These are phyloP conservation scores for Trichoderma gamsii DNA, from an alignment of 495 filamentous ascomycete genomes.

Conservation along the genomic window DNA sequence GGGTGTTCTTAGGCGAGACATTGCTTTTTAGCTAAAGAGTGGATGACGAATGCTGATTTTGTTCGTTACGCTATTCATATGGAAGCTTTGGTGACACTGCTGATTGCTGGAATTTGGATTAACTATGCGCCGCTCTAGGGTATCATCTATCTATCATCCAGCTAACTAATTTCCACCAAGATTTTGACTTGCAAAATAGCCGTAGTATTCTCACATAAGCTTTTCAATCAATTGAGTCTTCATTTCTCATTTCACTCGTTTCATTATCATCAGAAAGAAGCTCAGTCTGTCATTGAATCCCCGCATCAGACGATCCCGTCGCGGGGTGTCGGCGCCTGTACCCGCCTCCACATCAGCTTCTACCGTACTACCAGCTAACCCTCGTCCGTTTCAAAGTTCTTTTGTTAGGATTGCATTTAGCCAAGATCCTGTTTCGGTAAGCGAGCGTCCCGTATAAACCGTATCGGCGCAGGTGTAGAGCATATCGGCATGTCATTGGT, in stretches of 20 bases:
- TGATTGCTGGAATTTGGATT: not conserved
- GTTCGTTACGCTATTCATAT: not conserved
- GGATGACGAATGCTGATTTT: not conserved
- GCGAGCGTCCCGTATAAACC: not conserved
- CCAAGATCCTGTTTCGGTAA: not conserved
- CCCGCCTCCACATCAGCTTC: not conserved
- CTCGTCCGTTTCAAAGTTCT: not conserved
- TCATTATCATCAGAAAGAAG: too few relatives aligned
- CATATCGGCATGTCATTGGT: not conserved
- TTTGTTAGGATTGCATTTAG: slow-evolving; percentile 7
- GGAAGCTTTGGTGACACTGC: not conserved
- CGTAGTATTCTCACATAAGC: too few relatives aligned
- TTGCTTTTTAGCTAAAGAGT: not conserved
- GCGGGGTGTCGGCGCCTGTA: not conserved
- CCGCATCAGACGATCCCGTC: not conserved
- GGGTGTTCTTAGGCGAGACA: not conserved
- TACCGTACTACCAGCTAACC: not conserved
- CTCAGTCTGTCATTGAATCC: not conserved
- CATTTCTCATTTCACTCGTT: too few relatives aligned
- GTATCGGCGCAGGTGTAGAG: not conserved
- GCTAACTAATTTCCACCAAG: too few relatives aligned
- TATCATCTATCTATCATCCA: not conserved
- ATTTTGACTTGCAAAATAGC: too few relatives aligned
- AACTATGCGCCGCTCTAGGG: not conserved
- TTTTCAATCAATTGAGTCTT: too few relatives aligned